phyloP scores from a whole-genome alignment of 495 filamentous ascomycete genomes.

The Daldinia concentrica region DNA sequence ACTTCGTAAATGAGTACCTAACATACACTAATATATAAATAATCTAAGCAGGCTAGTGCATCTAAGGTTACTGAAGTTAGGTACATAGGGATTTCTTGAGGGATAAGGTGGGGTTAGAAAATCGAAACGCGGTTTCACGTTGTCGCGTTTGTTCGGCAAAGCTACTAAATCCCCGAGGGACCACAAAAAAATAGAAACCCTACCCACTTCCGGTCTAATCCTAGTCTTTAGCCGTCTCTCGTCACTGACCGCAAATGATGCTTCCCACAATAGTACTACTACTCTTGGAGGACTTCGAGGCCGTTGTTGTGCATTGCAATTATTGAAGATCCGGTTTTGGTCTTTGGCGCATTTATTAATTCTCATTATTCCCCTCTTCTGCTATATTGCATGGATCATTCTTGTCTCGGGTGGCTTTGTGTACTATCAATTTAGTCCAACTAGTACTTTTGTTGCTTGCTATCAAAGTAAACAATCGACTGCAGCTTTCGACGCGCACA shows the following conservation, averaged over 20 bases:
- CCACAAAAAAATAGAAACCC: conserved; percentile 35
- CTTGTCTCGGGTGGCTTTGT: conserved; percentile 5
- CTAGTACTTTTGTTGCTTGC: conserved; percentile 8
- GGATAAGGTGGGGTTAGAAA: conserved; percentile 14
- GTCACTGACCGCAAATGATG: conserved; percentile 40
- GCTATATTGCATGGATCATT: conserved; percentile 17
- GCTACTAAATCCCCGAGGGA: conserved; percentile 28
- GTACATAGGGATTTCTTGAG: not conserved
- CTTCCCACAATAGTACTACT: conserved; percentile 13
- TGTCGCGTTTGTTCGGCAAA: conserved; percentile 28
- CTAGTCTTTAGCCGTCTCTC: conserved; percentile 22
- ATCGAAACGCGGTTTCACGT: conserved; percentile 35
- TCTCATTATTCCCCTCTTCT: conserved; percentile 5
- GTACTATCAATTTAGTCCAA: conserved; percentile 14
- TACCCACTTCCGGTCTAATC: conserved; percentile 32
- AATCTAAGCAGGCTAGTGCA: not conserved
- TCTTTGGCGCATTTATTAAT: conserved; percentile 26
- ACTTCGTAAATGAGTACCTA: too few relatives aligned
- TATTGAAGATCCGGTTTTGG: conserved; percentile 17
- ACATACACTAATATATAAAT: not conserved
- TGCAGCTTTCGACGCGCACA: conserved; percentile 41
- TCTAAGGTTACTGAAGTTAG: not conserved
- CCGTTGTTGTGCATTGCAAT: conserved; percentile 13
- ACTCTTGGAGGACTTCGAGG: conserved; percentile 29
- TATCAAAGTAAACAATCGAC: conserved; percentile 35